phyloP scores from a whole-genome alignment of 805 yeast genomes.

The Kazachstania psychrophila region DNA sequence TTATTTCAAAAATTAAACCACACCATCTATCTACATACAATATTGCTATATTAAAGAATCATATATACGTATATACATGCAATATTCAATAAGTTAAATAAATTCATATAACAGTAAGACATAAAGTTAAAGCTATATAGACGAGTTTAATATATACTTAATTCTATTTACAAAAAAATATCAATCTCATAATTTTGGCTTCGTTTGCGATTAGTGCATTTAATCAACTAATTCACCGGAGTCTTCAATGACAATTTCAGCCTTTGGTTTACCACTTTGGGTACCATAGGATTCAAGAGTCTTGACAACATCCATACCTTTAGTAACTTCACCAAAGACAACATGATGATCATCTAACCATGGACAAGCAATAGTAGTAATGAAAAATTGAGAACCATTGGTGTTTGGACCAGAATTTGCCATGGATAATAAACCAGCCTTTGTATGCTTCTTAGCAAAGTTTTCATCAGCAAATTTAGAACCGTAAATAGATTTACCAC shows the following conservation, averaged over 20 bases:
- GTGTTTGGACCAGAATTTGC: constrained; percentile 92
- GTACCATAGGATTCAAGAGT: constrained; percentile 59
- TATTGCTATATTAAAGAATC: too few relatives aligned
- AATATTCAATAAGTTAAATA: too few relatives aligned
- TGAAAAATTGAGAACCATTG: constrained; percentile 85
- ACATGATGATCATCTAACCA: constrained; percentile 77
- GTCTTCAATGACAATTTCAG: constrained; percentile 53
- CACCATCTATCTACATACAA: too few relatives aligned
- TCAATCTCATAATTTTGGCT: too few relatives aligned
- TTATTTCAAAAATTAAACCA: too few relatives aligned
- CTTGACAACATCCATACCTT: constrained; percentile 54
- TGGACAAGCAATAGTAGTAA: constrained; percentile 69
- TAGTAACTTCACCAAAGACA: constrained; percentile 67
- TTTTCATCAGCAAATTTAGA: constrained; percentile 50
- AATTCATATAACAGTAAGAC: too few relatives aligned
- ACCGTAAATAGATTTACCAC: constrained; percentile 85
- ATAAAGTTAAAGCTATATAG: neutral
- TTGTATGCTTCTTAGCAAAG: constrained; percentile 63
- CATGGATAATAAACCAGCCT: constrained; percentile 80
- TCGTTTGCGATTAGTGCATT: too few relatives aligned
- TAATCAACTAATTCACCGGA: constrained; percentile 39
- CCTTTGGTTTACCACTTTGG: constrained; percentile 54
- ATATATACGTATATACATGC: too few relatives aligned
- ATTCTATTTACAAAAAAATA: too few relatives aligned
- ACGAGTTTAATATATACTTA: neutral